Percentiles rank a stretch among this genome's conserved stretches.
phyloP scores from a whole-genome alignment of 805 yeast genomes.

The Yarrowia osloensis region DNA sequence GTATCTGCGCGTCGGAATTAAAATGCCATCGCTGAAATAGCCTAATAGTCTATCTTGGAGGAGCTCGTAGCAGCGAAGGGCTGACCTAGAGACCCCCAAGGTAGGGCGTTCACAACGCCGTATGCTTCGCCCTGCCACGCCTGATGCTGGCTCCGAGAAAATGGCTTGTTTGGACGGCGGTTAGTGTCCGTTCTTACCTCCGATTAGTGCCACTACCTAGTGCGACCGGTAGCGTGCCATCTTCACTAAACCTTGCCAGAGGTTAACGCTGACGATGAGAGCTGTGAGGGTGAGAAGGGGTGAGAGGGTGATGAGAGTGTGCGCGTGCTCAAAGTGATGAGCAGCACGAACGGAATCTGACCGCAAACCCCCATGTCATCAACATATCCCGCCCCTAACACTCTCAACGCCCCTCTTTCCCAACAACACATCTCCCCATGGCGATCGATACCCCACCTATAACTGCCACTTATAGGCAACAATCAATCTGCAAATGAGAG shows the following conservation, averaged over 20 bases:
- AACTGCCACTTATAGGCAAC: neutral
- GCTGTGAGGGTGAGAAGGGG: neutral
- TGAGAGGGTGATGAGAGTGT: neutral
- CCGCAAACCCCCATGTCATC: too few species aligned
- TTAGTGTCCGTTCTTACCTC: conserved; percentile 3
- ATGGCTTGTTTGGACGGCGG: neutral
- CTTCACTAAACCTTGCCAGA: conserved; percentile 11
- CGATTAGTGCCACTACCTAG: conserved; percentile 7
- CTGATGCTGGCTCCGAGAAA: conserved; percentile 3
- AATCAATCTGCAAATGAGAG: neutral
- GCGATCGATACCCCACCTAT: conserved; percentile 1
- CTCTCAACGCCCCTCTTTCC: too few species aligned
- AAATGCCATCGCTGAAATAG: neutral
- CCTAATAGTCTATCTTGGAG: neutral
- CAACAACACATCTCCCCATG: neutral
- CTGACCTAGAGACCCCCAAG: neutral
- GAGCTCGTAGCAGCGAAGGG: neutral
- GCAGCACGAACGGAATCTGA: too few species aligned
- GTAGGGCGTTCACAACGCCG: neutral
- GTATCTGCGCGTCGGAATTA: conserved; percentile 17
- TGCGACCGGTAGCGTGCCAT: conserved; percentile 21
- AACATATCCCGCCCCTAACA: too few species aligned
- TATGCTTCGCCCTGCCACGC: neutral
- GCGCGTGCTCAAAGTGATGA: too few species aligned
- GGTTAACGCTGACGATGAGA: neutral